A percentile compares a stretch with the other conserved stretches of the same genome.
Conservation (phyloP, 2,329 filamentous ascomycete species). For the Ploettnerulaceae sp. region DNA sequence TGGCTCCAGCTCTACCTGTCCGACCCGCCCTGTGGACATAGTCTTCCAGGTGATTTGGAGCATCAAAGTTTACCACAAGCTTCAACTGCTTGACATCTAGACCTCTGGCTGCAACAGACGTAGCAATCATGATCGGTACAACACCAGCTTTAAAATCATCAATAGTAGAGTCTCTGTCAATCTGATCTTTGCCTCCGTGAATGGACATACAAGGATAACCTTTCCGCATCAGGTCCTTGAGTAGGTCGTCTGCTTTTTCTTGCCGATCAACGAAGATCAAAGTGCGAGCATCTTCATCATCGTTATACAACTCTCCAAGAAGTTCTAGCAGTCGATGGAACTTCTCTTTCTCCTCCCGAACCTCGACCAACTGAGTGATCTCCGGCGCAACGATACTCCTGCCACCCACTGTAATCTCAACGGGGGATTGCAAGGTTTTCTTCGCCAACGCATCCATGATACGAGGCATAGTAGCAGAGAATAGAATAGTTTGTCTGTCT, state of each 20-base stretch:
- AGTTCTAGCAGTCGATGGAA: slow-evolving; percentile 80
- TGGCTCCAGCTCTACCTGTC: slow-evolving; percentile 91
- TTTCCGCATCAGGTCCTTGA: slow-evolving; percentile 74
- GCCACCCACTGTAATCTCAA: slow-evolving; percentile 90
- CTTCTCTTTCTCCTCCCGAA: slow-evolving; percentile 76
- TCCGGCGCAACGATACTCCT: slow-evolving; percentile 80
- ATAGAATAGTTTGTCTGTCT: slow-evolving; percentile 88
- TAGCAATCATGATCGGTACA: slow-evolving; percentile 86
- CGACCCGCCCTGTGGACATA: slow-evolving; percentile 93
- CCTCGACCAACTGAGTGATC: slow-evolving; percentile 91
- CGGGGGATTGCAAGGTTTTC: slow-evolving; percentile 77
- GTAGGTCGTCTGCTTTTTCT: slow-evolving; percentile 77
- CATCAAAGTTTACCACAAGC: slow-evolving; percentile 92
- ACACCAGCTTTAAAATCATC: slow-evolving; percentile 90
- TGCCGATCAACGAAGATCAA: slow-evolving; percentile 91
- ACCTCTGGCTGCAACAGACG: slow-evolving; percentile 90
- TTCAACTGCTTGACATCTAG: slow-evolving; percentile 95
- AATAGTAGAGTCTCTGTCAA: slow-evolving; percentile 88
- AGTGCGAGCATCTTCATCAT: slow-evolving; percentile 83
- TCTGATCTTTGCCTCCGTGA: slow-evolving; percentile 89
- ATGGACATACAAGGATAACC: slow-evolving; percentile 91
- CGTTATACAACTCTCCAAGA: slow-evolving; percentile 78
- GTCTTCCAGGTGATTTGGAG: slow-evolving; percentile 90
- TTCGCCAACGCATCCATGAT: slow-evolving; percentile 89
- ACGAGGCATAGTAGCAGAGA: slow-evolving; percentile 92